These are phyloP conservation scores for Vigna radiata DNA, from an alignment of 306 rosid genomes.

Conservation along the genomic window DNA sequence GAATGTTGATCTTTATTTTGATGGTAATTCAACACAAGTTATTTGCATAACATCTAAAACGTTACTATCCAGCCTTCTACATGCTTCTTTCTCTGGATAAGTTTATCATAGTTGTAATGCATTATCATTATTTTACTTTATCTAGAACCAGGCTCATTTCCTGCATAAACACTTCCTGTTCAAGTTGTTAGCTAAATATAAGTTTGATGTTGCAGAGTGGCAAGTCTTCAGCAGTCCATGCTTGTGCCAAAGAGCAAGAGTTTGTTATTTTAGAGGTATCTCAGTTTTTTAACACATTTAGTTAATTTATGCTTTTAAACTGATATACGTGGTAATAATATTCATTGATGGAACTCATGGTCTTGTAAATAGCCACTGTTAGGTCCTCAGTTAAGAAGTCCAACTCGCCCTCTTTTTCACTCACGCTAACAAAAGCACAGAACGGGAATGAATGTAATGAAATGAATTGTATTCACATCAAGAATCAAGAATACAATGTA, in stretches of 20 bases:
- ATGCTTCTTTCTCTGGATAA: constrained; percentile 3
- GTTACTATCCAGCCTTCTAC: not conserved
- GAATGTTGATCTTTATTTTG: not conserved
- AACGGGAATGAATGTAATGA: no score
- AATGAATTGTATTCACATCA: no score
- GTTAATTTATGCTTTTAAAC: constrained; percentile 30
- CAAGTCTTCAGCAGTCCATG: constrained; percentile 96
- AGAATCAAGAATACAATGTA: no score
- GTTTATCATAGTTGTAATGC: constrained; percentile 5
- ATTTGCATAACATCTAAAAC: constrained; percentile 18
- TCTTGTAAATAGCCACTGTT: constrained; percentile 26
- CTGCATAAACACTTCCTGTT: constrained; percentile 23
- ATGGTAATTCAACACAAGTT: not conserved
- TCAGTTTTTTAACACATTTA: not conserved
- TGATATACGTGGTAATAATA: constrained; percentile 10
- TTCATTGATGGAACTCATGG: constrained; percentile 27
- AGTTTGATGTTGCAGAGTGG: constrained; percentile 79
- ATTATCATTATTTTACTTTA: constrained; percentile 32
- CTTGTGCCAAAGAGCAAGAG: constrained; percentile 93
- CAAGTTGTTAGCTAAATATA: constrained; percentile 42
- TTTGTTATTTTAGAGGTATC: constrained; percentile 85
- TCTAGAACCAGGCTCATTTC: constrained; percentile 6
- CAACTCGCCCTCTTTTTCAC: no score
- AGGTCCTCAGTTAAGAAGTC: no score
- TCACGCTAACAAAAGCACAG: no score